phyloP scores from a whole-genome alignment of 2,329 filamentous ascomycete genomes.

The Peltaster fructicola region DNA sequence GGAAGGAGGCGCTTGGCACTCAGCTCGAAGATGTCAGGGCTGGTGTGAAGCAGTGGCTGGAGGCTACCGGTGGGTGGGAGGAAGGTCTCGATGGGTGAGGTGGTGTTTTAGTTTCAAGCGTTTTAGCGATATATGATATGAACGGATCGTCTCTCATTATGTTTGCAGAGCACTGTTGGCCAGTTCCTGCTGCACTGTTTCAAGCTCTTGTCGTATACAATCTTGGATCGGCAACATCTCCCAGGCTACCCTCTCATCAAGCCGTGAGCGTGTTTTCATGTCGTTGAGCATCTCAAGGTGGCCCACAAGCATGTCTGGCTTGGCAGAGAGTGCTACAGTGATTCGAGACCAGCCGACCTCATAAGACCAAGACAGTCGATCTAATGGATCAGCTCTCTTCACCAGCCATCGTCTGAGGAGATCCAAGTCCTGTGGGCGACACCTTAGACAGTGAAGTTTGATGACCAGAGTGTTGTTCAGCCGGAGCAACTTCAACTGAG shows the following conservation, averaged over 20 bases:
- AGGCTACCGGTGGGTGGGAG: constrained; percentile 75
- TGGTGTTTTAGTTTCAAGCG: constrained; percentile 1
- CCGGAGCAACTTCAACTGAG: constrained; percentile 14
- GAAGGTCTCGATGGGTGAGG: constrained; percentile 34
- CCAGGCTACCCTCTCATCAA: too few relatives aligned
- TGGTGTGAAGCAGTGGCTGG: constrained; percentile 53
- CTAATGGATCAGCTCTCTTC: constrained; percentile 7
- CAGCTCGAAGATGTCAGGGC: constrained; percentile 56
- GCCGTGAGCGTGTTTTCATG: too few relatives aligned
- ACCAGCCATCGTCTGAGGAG: constrained; percentile 11
- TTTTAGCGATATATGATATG: too few relatives aligned
- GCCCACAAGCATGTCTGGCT: too few relatives aligned
- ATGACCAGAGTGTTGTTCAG: constrained; percentile 9
- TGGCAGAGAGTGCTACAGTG: too few relatives aligned
- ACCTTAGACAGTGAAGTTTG: constrained; percentile 5
- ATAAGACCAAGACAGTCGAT: constrained; percentile 13
- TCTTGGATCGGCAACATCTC: too few relatives aligned
- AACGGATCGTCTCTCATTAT: too few relatives aligned
- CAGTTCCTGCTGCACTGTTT: too few relatives aligned
- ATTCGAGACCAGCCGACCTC: constrained; percentile 4
- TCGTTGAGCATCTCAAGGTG: too few relatives aligned
- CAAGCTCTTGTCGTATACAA: too few relatives aligned
- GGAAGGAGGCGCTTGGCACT: constrained; percentile 70
- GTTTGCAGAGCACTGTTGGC: too few relatives aligned
- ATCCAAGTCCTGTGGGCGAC: constrained; percentile 4